Evolutionary conservation across 208 protist species (phyloP), one percentile per base, ranked within the genome.

Genomic region (Leishmania guyanensis): DNA sequence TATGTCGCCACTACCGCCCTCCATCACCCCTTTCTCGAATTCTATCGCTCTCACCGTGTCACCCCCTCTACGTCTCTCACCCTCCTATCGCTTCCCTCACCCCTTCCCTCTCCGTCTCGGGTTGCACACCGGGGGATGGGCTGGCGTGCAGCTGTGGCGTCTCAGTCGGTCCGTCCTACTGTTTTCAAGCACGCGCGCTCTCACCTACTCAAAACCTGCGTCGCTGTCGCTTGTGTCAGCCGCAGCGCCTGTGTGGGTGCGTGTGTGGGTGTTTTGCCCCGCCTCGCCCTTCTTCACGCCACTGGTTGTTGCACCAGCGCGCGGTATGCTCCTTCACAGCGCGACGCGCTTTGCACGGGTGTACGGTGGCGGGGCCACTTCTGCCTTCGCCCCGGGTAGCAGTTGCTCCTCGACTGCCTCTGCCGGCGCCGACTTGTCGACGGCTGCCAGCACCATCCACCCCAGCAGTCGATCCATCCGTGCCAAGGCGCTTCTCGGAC

Each of bases 291-390:
- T 26, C 58, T 64, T 20, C 20, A n/a, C 58, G 12, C 8, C 58
- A 29, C 58, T 4, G 17, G n/a, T 9, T 43, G 9, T 46, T 12
- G 33, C 48, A 17, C 39, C 65, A 70, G 14, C 20, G 68, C n/a
- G 68, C 10, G 20, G 0, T 6, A 83, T 84, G 73, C 56, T 86
- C 0, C 60, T 78, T 51, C 64, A 66, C 65, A 77, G 60, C 39
- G 12, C 39, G 26, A 48, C 77, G 20, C 62, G 69, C 20, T 77
- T 93, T 39, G 94, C 94, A 0, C 89, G 87, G 33, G 94, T 95
- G 20, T 97, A 96, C 79, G 94, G 94, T 75, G 87, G 77, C 16
- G 88, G 73, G 4, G 81, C 82, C 29, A 86, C 82, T 10, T 87
- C 84, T 17, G 65, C 80, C 53, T 84, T 86, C 64, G 74, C 82